Evolutionary conservation across 768 basidiomycete genomes (phyloP).

Genomic region (Tulasnella sp.): DNA sequence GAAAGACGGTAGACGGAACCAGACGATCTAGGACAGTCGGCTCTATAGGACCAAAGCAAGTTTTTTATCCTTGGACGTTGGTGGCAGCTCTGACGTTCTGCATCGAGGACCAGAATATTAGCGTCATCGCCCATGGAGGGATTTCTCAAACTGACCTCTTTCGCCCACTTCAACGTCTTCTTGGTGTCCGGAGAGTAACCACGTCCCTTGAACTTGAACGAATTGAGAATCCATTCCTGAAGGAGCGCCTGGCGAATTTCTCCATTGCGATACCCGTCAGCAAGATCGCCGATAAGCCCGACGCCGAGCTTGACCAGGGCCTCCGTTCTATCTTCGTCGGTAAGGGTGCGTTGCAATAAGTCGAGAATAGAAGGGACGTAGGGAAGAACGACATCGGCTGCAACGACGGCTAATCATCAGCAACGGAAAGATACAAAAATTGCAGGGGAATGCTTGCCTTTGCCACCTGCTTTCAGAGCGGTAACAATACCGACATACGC

Average conservation of each 20-base stretch:
- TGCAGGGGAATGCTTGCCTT: conserved; percentile 42
- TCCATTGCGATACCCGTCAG: conserved; percentile 74
- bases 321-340: conserved; percentile 80
- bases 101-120: neutral
- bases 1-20: neutral
- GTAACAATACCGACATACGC: conserved; percentile 94
- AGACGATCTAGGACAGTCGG: neutral
- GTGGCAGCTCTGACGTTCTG: conserved; percentile 13
- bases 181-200: conserved; percentile 68
- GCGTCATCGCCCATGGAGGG: neutral
- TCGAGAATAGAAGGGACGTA: conserved; percentile 71
- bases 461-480: conserved; percentile 75
- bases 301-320: conserved; percentile 62
- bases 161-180: conserved; percentile 88
- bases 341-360: conserved; percentile 65
- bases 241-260: conserved; percentile 74
- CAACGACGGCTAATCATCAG: neutral
- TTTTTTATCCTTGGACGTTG: neutral
- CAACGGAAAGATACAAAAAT: neutral
- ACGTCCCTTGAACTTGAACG: conserved; percentile 61
- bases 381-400: conserved; percentile 50
- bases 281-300: conserved; percentile 89
- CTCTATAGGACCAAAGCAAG: neutral
- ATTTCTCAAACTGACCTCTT: conserved; percentile 51
- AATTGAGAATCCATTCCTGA: conserved; percentile 62